phyloP scores from a whole-genome alignment of 148 eudicot genomes.

The Cornus florida region DNA sequence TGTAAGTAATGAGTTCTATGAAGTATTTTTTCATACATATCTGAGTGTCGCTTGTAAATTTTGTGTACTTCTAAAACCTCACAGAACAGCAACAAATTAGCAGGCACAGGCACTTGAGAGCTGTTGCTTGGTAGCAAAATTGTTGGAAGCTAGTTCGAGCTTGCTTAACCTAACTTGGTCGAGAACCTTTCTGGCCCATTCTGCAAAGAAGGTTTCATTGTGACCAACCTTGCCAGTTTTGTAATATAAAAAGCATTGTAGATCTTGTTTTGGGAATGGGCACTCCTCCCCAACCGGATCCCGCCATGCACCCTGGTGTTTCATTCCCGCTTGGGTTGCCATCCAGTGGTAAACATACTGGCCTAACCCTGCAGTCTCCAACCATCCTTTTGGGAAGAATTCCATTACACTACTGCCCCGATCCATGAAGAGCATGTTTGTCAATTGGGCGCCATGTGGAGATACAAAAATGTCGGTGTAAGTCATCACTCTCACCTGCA shows the following conservation, averaged over 20 bases:
- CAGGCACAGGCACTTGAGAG: conserved; percentile 19
- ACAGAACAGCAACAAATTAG: conserved; percentile 3
- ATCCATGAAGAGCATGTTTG: conserved; percentile 59
- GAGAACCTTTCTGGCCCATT: conserved; percentile 36
- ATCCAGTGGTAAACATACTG: conserved; percentile 45
- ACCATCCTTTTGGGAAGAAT: conserved; percentile 58
- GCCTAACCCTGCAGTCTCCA: conserved; percentile 36
- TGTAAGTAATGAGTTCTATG: neutral
- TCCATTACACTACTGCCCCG: conserved; percentile 49
- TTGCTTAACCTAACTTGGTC: conserved; percentile 24
- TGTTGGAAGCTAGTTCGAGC: conserved; percentile 23
- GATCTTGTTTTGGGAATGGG: conserved; percentile 25
- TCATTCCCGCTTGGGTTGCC: conserved; percentile 42
- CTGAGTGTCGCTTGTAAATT: conserved; percentile 8
- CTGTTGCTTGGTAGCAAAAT: neutral
- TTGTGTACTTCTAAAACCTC: neutral
- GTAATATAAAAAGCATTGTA: conserved; percentile 28
- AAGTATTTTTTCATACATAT: neutral
- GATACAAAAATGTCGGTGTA: conserved; percentile 41
- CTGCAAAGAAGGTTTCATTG: conserved; percentile 39
- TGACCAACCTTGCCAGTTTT: conserved; percentile 41
- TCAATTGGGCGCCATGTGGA: conserved; percentile 47
- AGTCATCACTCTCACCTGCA: conserved; percentile 47
- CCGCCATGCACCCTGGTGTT: conserved; percentile 49
- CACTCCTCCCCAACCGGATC: conserved; percentile 36